Base-by-base conservation (phyloP, 2,329 filamentous ascomycete genomes). In the Cladophialophora bantiana region DNA sequence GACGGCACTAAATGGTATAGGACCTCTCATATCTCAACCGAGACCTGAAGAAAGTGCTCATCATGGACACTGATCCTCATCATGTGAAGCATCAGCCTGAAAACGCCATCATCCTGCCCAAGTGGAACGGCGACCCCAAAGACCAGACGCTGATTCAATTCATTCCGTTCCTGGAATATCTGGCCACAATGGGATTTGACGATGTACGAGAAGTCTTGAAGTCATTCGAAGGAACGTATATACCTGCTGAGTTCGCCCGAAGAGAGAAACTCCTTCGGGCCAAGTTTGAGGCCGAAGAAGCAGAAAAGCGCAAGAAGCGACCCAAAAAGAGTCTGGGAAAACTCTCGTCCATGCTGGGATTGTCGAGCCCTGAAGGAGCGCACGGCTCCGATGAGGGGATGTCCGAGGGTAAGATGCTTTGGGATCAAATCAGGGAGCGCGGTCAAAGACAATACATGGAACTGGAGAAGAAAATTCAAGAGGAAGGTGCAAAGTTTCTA, bases 11-110 rank as follows among this genome's bases (percentile, higher is more conserved):
- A 79, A 55, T 42, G 13, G 20, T 13, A 9, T 74, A 96, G 92
- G 95, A 99, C 77, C 88, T 99, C n/a, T 93, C 93, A 2, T 98
- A 97, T 81, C 88, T 99, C 57, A 99, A 99, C 83, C 92, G 95
- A 66, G 93, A 97, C 75, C 86, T 97, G 38, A 95, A 91, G 72
- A 98, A 98, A 82, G 93, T 96, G 57, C 93, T 99, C 77, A 89
- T 99, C 73, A 86, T 99, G 75, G 95, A 99, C 78, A 97, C 93
- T 56, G 89, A 96, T 71, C 82, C 90, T 45, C 83, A 87, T 48
- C 93, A 97, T 75, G 92, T 94, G 68, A 90, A 91, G 74, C 87
- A 90, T 71, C 95, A 99, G 76, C 95, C 95, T n/a, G 93, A 97
- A 75, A 99, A 99, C 79, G 93, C 95, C 71, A 95, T 99, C 72